These are phyloP conservation scores for Ogataea neopini DNA, from an alignment of 805 yeast genomes.

Conservation along the genomic window DNA sequence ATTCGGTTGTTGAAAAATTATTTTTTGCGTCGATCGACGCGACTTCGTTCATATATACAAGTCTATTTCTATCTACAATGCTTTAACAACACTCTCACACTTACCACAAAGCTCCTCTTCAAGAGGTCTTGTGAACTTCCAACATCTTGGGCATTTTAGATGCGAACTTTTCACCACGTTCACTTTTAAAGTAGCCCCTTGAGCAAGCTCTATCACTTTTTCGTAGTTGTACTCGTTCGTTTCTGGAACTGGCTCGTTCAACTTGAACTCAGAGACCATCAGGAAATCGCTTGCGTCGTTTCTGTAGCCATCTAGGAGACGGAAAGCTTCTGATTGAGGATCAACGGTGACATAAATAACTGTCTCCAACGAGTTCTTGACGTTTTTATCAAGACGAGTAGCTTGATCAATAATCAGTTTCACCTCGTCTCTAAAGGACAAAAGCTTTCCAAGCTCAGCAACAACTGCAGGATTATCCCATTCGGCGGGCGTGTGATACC, in stretches of 20 bases:
- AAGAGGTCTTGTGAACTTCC: conserved; percentile 67
- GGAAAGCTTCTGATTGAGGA: not conserved
- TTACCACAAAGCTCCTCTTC: conserved; percentile 63
- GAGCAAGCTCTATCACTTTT: conserved; percentile 32
- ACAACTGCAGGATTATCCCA: conserved; percentile 41
- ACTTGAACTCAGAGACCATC: conserved; percentile 60
- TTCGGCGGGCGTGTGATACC: conserved; percentile 39
- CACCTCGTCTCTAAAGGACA: conserved; percentile 49
- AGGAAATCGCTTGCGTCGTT: conserved; percentile 58
- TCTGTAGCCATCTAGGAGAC: conserved; percentile 30
- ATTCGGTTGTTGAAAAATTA: not conserved
- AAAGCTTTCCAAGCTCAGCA: conserved; percentile 46
- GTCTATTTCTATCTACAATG: conserved; percentile 11
- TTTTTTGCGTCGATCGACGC: conserved; percentile 8
- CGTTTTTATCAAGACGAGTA: conserved; percentile 48
- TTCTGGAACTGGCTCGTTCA: conserved; percentile 25
- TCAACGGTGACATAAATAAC: conserved; percentile 40
- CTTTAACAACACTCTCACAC: conserved; percentile 49
- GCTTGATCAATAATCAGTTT: conserved; percentile 57
- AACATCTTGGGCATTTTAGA: conserved; percentile 89
- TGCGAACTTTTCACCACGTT: conserved; percentile 39
- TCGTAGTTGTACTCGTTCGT: conserved; percentile 30
- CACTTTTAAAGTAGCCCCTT: conserved; percentile 31
- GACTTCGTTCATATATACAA: not conserved
- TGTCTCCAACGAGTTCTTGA: conserved; percentile 62